Conservation (phyloP, 192 early-diverging fungal species). For the Obelidium mucronatum region DNA sequence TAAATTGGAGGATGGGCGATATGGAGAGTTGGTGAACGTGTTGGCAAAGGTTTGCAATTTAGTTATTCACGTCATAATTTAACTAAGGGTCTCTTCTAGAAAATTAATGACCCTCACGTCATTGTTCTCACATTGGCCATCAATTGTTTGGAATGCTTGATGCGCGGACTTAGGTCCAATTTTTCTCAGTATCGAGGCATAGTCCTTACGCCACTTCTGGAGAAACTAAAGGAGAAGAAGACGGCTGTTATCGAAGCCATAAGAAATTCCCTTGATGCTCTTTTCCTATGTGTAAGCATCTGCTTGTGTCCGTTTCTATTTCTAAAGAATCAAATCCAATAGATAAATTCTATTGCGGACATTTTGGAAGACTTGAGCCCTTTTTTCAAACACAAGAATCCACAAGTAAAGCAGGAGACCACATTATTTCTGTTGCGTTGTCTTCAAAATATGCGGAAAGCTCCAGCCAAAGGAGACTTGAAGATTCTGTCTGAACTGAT, state of each 20-base stretch:
- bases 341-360: constrained; percentile 59
- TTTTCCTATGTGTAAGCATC: constrained; percentile 75
- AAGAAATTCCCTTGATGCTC: constrained; percentile 80
- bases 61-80: background rate
- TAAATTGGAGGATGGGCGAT: constrained; percentile 77
- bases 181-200: constrained; percentile 83
- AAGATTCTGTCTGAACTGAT: constrained; percentile 82
- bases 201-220: constrained; percentile 77
- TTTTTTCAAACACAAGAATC: constrained; percentile 88
- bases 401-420: constrained; percentile 83
- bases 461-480: constrained; percentile 80
- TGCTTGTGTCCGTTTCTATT: no score
- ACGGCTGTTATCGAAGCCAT: constrained; percentile 86
- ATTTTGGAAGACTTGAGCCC: constrained; percentile 79
- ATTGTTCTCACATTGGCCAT: constrained; percentile 80
- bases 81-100: background rate
- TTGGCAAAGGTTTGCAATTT: constrained; percentile 75
- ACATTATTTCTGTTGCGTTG: constrained; percentile 78
- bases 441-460: constrained; percentile 72
- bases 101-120: constrained; percentile 83
- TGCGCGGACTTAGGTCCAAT: constrained; percentile 74
- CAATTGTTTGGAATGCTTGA: constrained; percentile 84
- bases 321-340: no score
- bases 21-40: constrained; percentile 81
- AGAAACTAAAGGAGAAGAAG: constrained; percentile 97